Evolutionary conservation across 345 rosid species (phyloP), one percentile per base, ranked within the genome.

Genomic region (Angophora floribunda): DNA sequence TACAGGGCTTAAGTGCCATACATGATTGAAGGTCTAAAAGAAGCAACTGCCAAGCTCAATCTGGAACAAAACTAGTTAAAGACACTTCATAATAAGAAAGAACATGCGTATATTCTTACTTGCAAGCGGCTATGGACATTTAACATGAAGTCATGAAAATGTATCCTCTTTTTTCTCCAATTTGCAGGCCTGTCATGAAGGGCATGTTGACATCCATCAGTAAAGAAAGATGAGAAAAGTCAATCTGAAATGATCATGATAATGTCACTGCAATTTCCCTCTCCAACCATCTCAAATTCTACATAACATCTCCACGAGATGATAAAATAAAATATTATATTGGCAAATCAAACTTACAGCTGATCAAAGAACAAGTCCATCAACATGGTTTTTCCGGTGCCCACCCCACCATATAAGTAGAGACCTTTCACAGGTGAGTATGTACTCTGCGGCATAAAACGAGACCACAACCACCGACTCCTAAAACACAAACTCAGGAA

Each of bases 121-220:
- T 96, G 99, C 91, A 98, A 94, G 87, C 98, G 91, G 85, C 99
- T 97, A 88, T 98, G 99, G 90, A 97, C 95, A 90, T 93, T 96
- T 91, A 98, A 92, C 99, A 98, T 98, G 94, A 98, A 98, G 94
- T 98, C 99, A 86, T 98, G 99, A 92, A 97, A 98, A 92, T 98
- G 99, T 70, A 97, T 98, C 94, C 99, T 95, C 93, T 92, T 95
- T 94, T 96, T 98, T 91, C 99, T 98, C 99, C 99, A 98, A 87
- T 92, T 93, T 75, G 91, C 26, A 80, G 99, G 99, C 95, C 99
- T 98, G 91, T 9, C 86, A 45, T 70, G 49, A 59, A 70, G 52
- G 84, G 44, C 59, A 50, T 10, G 82, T 84, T 16, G 44, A 52
- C 59, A 49, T 85, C 41, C 55, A 55, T 30, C 24, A 85, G 59